A percentile compares a stretch with the other conserved stretches of the same genome.
phyloP scores from a whole-genome alignment of 345 rosid genomes.

The Brassica rapa region DNA sequence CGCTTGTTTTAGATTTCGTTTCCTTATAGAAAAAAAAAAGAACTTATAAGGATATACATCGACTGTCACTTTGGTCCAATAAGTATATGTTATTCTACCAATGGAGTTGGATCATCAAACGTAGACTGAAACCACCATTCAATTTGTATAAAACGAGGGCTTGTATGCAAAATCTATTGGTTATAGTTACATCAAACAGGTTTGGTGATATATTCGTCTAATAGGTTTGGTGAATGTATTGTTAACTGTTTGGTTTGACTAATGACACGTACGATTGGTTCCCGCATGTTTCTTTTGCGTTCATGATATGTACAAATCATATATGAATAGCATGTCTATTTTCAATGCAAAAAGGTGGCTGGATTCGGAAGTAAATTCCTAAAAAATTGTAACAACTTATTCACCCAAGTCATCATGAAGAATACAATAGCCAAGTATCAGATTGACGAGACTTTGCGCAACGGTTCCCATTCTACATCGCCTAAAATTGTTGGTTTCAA shows the following conservation, averaged over 20 bases:
- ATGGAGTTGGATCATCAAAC: neutral
- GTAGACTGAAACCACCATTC: neutral
- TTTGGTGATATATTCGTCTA: too few species aligned
- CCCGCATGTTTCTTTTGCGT: neutral
- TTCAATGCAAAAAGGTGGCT: neutral
- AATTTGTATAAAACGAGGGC: neutral
- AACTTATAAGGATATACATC: neutral
- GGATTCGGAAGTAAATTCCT: neutral
- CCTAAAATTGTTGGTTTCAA: neutral
- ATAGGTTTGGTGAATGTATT: too few species aligned
- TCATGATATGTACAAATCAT: neutral
- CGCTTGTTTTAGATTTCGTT: constrained; percentile 5
- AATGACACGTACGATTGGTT: neutral
- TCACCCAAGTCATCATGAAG: neutral
- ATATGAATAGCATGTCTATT: neutral
- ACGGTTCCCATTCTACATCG: neutral
- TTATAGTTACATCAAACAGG: too few species aligned
- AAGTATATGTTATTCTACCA: neutral
- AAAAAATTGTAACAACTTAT: neutral
- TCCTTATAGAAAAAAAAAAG: neutral
- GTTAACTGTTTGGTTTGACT: neutral
- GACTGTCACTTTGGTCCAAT: neutral
- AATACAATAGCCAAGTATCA: neutral
- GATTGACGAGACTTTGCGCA: neutral
- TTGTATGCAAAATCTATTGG: neutral